phyloP scores from a whole-genome alignment of 1,284 basidiomycete species.

The Fistulinella staudtii region DNA sequence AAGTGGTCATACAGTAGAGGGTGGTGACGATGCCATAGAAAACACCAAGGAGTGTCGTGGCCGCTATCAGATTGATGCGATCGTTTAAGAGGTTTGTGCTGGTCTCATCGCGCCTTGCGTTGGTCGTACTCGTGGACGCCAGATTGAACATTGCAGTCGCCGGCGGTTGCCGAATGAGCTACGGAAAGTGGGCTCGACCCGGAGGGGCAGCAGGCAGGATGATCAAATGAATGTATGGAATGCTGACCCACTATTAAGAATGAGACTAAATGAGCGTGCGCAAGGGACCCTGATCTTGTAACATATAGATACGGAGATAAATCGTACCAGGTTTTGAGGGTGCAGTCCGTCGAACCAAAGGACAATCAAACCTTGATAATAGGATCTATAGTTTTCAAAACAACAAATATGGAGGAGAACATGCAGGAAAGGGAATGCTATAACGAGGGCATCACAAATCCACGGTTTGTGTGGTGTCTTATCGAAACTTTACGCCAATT shows the following conservation, averaged over 20 bases:
- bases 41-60: constrained; percentile 24
- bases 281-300: constrained; percentile 5
- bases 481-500: too few relatives aligned
- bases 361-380: too few relatives aligned
- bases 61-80: constrained; percentile 23
- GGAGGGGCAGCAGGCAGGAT: constrained; percentile 8
- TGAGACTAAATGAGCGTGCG: constrained; percentile 26
- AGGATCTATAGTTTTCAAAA: too few relatives aligned
- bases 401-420: too few relatives aligned
- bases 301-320: constrained; percentile 16
- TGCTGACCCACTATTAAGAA: constrained; percentile 15
- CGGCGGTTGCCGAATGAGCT: constrained; percentile 1
- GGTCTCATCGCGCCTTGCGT: constrained; percentile 4
- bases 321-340: background rate
- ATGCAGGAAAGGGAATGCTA: too few relatives aligned
- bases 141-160: constrained; percentile 8
- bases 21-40: constrained; percentile 20
- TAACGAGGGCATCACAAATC: too few relatives aligned
- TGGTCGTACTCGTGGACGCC: constrained; percentile 7
- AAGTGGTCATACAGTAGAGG: constrained; percentile 21
- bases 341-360: constrained; percentile 7
- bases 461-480: too few relatives aligned
- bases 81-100: constrained; percentile 13
- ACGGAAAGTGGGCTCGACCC: constrained; percentile 2
- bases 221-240: constrained; percentile 15